A percentile compares a stretch with the other conserved stretches of the same genome.
These are phyloP conservation scores for Zymoseptoria crescenta DNA, from an alignment of 2,329 filamentous ascomycete genomes.

Conservation along the genomic window DNA sequence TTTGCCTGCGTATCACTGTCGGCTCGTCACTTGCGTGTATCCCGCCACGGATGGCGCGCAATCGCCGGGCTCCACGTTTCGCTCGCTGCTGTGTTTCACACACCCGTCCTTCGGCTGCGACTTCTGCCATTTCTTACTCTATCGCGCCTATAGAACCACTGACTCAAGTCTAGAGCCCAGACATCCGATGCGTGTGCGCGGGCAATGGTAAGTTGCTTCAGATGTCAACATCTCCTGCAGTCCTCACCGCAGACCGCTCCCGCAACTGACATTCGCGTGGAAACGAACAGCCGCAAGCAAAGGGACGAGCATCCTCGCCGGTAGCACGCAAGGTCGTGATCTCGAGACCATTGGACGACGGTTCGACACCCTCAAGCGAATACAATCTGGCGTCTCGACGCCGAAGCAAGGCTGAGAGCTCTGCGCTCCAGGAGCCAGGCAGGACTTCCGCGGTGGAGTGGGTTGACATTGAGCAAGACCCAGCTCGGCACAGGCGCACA, in stretches of 20 bases:
- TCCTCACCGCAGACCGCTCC: background rate
- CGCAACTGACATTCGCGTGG: background rate
- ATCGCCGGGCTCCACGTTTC: constrained; percentile 13
- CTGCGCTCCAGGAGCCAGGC: constrained; percentile 13
- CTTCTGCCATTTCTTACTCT: background rate
- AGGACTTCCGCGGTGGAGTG: constrained; percentile 19
- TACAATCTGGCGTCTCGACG: constrained; percentile 14
- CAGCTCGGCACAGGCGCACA: constrained; percentile 8
- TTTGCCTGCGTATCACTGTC: constrained; percentile 6
- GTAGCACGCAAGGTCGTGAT: constrained; percentile 18
- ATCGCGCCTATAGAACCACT: background rate
- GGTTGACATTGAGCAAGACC: constrained; percentile 19
- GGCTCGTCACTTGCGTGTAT: constrained; percentile 8
- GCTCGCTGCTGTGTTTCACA: constrained; percentile 9
- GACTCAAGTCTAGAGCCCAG: background rate
- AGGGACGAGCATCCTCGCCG: background rate
- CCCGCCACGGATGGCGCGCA: constrained; percentile 12
- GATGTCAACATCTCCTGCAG: background rate
- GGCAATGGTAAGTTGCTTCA: background rate
- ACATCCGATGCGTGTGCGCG: background rate
- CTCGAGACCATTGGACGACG: constrained; percentile 18
- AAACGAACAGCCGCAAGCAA: background rate
- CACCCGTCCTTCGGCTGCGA: background rate
- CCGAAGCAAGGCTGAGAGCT: constrained; percentile 16
- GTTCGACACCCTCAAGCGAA: constrained; percentile 7